These are phyloP conservation scores for Auxenochlorella protothecoides DNA, from an alignment of 139 green algal genomes.

Conservation along the genomic window DNA sequence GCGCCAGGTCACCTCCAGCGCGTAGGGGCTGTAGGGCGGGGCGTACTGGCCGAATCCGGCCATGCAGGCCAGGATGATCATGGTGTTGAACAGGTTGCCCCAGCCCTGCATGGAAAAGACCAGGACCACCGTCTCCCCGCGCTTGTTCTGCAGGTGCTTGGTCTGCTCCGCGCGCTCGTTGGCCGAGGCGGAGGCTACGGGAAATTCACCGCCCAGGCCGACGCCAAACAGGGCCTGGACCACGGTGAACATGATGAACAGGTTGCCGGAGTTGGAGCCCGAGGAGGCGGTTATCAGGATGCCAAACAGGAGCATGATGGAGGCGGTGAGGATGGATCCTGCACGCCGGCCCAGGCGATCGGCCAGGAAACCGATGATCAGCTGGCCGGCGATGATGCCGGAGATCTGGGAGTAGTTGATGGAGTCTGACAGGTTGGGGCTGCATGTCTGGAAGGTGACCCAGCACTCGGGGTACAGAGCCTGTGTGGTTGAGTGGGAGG, in stretches of 20 bases:
- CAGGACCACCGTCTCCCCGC: conserved; percentile 28
- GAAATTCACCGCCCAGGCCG: conserved; percentile 52
- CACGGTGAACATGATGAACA: conserved; percentile 40
- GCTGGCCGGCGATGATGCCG: conserved; percentile 42
- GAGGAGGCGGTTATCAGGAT: conserved; percentile 39
- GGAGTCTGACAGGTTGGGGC: too few species aligned
- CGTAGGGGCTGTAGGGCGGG: background rate
- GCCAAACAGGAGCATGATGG: conserved; percentile 41
- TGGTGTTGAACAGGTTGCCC: conserved; percentile 21
- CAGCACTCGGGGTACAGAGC: background rate
- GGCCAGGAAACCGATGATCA: conserved; percentile 35
- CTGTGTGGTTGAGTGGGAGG: background rate
- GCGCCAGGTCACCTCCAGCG: conserved; percentile 10
- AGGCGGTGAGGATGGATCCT: conserved; percentile 39
- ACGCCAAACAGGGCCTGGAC: conserved; percentile 34
- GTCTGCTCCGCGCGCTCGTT: conserved; percentile 56
- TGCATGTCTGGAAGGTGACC: too few species aligned
- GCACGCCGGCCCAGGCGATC: conserved; percentile 38
- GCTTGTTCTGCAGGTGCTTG: conserved; percentile 24
- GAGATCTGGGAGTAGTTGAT: conserved; percentile 20
- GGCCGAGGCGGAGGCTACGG: conserved; percentile 59
- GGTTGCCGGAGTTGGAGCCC: conserved; percentile 9
- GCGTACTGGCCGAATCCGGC: conserved; percentile 4
- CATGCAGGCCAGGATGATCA: conserved; percentile 11
- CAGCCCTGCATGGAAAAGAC: conserved; percentile 16